phyloP scores from a whole-genome alignment of 345 rosid species.

The Eucalyptus curtisii region DNA sequence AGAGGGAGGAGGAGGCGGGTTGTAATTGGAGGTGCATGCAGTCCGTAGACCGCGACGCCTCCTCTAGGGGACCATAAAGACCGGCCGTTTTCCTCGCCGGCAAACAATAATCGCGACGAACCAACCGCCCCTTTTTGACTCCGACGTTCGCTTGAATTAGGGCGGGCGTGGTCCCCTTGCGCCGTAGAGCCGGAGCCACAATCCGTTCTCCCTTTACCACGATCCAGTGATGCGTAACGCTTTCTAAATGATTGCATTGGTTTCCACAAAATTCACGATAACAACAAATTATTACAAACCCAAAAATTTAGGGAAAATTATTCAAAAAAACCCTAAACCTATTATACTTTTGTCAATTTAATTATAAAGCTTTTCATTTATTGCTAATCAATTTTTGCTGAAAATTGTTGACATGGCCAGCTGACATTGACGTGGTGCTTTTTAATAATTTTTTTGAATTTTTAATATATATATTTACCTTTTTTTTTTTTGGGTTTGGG shows the following conservation, averaged over 20 bases:
- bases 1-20: neutral
- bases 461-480: too few relatives aligned
- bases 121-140: neutral
- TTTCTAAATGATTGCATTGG: neutral
- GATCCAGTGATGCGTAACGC: neutral
- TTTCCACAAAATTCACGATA: neutral
- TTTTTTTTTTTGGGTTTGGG: too few relatives aligned
- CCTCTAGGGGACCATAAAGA: neutral
- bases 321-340: fast-evolving
- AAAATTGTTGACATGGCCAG: fast-evolving
- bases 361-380: fast-evolving
- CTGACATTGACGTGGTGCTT: fast-evolving
- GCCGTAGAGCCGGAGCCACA: neutral
- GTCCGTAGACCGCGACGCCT: neutral
- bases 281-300: neutral
- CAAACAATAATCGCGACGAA: neutral
- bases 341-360: too few relatives aligned
- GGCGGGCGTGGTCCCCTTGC: neutral
- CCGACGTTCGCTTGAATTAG: neutral
- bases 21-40: neutral
- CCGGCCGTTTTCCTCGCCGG: neutral
- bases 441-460: too few relatives aligned
- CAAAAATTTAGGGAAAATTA: neutral
- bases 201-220: too few relatives aligned
- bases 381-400: too few relatives aligned